phyloP scores from a whole-genome alignment of 176 grass and related monocot genomes.

The Zizania latifolia region DNA sequence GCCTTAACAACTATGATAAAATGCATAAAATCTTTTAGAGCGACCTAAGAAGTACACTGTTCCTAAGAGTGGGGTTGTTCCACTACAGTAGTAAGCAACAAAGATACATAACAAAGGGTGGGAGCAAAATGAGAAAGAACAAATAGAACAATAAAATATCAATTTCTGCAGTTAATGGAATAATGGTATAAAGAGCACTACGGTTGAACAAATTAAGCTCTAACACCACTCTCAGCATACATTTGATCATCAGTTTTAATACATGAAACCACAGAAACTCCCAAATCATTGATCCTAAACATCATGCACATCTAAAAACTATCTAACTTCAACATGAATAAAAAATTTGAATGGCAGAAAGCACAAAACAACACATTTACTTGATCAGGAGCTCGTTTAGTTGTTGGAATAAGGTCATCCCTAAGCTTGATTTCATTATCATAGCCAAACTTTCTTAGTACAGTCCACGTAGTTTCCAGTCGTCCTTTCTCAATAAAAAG shows the following conservation, averaged over 20 bases:
- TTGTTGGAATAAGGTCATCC: conserved; percentile 61
- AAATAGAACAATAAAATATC: not conserved
- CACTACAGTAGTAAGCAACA: not conserved
- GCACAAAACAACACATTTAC: conserved; percentile 33
- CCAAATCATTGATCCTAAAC: not conserved
- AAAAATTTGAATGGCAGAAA: not conserved
- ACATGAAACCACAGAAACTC: not conserved
- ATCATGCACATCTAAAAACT: not conserved
- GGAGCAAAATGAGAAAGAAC: not conserved
- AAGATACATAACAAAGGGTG: not conserved
- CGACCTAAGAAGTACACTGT: not conserved
- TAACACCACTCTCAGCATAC: too few relatives aligned
- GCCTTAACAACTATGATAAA: too few relatives aligned
- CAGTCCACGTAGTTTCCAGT: conserved; percentile 75
- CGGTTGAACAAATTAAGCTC: not conserved
- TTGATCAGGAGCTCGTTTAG: conserved; percentile 72
- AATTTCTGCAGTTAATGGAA: not conserved
- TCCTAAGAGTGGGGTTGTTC: not conserved
- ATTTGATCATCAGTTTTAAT: not conserved
- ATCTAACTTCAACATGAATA: not conserved
- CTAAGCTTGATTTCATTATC: conserved; percentile 77
- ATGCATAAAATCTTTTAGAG: too few relatives aligned
- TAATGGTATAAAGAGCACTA: not conserved
- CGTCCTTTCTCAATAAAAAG: conserved; percentile 79
- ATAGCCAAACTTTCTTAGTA: conserved; percentile 74